Percentiles rank a stretch among this genome's conserved stretches.
Conservation (phyloP, 1,139 yeast genomes). For the Hansenula anomala region DNA sequence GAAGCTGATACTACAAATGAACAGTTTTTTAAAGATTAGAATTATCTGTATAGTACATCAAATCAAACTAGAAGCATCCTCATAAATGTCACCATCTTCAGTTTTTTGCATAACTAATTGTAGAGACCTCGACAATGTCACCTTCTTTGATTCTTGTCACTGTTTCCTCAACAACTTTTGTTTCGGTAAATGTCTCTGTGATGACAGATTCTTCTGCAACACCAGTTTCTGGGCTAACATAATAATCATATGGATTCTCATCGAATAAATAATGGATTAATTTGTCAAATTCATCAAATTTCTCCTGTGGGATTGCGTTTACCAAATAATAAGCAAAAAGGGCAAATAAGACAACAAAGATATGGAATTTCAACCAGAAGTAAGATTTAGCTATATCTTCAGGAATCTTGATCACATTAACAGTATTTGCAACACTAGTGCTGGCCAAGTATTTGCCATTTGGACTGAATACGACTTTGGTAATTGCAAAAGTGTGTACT, state of each 20-base stretch:
- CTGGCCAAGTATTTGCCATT: constrained; percentile 68
- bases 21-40: not conserved
- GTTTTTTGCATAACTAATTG: constrained; percentile 7
- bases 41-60: not conserved
- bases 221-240: not conserved
- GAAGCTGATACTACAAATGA: not conserved
- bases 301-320: too few species aligned
- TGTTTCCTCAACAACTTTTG: constrained; percentile 1
- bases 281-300: too few species aligned
- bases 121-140: constrained; percentile 15
- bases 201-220: not conserved
- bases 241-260: constrained; percentile 3
- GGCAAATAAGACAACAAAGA: constrained; percentile 6
- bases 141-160: constrained; percentile 10
- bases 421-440: constrained; percentile 76
- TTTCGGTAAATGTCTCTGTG: constrained; percentile 5
- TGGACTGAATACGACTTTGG: constrained; percentile 67
- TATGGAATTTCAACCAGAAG: constrained; percentile 25
- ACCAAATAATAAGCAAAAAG: not conserved
- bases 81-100: constrained; percentile 3
- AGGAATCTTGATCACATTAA: constrained; percentile 61
- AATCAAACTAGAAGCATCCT: constrained; percentile 6
- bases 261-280: too few species aligned
- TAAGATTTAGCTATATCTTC: constrained; percentile 40
- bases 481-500: constrained; percentile 78